These are phyloP conservation scores for Globisporangium middletonii DNA, from an alignment of 352 stramenopile species.

Conservation along the genomic window DNA sequence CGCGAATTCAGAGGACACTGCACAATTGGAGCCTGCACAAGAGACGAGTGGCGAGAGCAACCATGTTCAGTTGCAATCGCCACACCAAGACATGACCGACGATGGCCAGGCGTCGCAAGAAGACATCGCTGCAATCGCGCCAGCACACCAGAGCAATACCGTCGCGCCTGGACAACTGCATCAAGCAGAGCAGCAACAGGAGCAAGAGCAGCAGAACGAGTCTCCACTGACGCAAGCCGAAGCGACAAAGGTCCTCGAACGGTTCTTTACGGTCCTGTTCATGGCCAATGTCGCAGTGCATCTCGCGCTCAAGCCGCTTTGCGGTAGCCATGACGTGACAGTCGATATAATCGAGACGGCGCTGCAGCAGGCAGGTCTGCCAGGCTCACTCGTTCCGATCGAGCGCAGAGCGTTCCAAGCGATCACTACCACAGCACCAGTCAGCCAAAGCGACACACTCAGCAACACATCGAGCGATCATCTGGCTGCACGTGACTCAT, in stretches of 20 bases:
- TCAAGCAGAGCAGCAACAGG: neutral
- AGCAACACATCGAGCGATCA: too few species aligned
- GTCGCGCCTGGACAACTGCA: neutral
- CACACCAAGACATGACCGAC: too few species aligned
- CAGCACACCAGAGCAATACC: too few species aligned
- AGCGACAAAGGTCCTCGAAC: conserved; percentile 11
- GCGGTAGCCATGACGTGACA: neutral
- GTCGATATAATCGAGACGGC: conserved; percentile 4
- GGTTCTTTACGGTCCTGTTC: conserved; percentile 23
- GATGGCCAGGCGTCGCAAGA: too few species aligned
- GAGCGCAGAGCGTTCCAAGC: conserved; percentile 11
- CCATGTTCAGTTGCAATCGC: too few species aligned
- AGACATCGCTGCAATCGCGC: too few species aligned
- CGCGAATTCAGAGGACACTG: neutral
- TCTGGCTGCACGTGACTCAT: too few species aligned
- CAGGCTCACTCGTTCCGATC: conserved; percentile 5
- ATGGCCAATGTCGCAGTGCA: conserved; percentile 16
- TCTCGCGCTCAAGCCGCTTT: conserved; percentile 8
- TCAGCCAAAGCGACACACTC: neutral
- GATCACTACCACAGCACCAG: neutral
- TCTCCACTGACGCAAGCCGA: neutral
- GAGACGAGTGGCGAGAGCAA: neutral
- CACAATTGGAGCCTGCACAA: neutral
- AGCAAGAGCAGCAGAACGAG: neutral
- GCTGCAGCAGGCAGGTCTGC: conserved; percentile 7